A percentile compares a stretch with the other conserved stretches of the same genome.
Conservation (phyloP, 2,329 filamentous ascomycete species). For the Claviceps humidiphila region DNA sequence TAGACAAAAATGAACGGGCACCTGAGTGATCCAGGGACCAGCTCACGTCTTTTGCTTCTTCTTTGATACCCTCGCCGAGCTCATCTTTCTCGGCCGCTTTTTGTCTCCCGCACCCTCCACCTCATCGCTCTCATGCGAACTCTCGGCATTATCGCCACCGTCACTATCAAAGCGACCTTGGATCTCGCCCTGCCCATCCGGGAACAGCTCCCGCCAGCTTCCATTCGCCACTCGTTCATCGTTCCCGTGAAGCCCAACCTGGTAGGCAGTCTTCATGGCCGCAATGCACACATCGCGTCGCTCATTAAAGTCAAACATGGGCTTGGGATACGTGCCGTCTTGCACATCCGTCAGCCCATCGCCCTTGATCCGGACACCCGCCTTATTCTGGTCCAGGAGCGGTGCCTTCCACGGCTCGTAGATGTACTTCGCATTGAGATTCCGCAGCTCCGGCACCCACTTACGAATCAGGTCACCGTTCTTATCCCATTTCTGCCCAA, state of each 20-base stretch:
- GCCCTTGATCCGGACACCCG: slow-evolving; percentile 47
- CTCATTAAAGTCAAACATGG: slow-evolving; percentile 63
- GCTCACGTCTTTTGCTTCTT: slow-evolving; percentile 14
- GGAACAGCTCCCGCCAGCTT: slow-evolving; percentile 36
- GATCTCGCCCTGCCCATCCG: slow-evolving; percentile 24
- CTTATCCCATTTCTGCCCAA: slow-evolving; percentile 65
- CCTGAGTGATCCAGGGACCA: too few species aligned
- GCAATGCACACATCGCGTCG: slow-evolving; percentile 48
- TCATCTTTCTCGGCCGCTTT: slow-evolving; percentile 13
- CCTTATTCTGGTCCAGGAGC: slow-evolving; percentile 53
- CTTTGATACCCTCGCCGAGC: slow-evolving; percentile 7
- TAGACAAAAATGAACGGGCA: too few species aligned
- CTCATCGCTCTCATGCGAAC: slow-evolving; percentile 12
- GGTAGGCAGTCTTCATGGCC: slow-evolving; percentile 59
- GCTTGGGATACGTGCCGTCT: slow-evolving; percentile 50
- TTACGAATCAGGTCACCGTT: slow-evolving; percentile 49
- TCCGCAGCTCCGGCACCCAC: slow-evolving; percentile 54
- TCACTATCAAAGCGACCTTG: slow-evolving; percentile 23
- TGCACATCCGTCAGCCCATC: slow-evolving; percentile 31
- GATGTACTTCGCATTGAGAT: slow-evolving; percentile 54
- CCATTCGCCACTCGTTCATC: slow-evolving; percentile 49
- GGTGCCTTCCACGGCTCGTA: slow-evolving; percentile 71
- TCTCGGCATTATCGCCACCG: slow-evolving; percentile 19
- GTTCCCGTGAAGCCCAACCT: slow-evolving; percentile 49
- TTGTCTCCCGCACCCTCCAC: slow-evolving; percentile 3